phyloP scores from a whole-genome alignment of 2,329 filamentous ascomycete genomes.

The Aureobasidium mangrovei region DNA sequence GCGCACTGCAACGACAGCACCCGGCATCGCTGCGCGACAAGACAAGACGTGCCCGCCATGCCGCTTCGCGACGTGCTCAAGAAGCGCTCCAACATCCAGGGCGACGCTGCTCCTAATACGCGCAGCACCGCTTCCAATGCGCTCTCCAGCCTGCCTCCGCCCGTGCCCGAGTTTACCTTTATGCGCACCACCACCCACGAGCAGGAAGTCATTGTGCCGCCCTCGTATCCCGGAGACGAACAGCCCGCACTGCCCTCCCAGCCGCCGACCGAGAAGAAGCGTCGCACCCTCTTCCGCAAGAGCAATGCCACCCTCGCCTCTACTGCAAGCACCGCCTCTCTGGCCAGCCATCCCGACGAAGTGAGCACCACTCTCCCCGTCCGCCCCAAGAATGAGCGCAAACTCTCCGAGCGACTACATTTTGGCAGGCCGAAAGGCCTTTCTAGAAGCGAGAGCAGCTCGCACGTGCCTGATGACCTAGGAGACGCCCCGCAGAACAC shows the following conservation, averaged over 20 bases:
- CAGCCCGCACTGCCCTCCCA: not conserved
- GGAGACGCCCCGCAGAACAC: conserved; percentile 73
- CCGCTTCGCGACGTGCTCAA: conserved; percentile 22
- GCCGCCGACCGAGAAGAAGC: conserved; percentile 4
- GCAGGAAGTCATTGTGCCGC: conserved; percentile 69
- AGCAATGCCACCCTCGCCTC: not conserved
- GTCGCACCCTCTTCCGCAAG: conserved; percentile 12
- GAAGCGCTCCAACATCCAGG: conserved; percentile 15
- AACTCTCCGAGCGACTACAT: conserved; percentile 64
- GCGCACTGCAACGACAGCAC: not conserved
- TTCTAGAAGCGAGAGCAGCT: conserved; percentile 51
- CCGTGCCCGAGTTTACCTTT: conserved; percentile 64
- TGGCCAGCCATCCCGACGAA: not conserved
- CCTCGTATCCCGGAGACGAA: conserved; percentile 42
- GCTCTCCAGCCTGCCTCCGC: not conserved
- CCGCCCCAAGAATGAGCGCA: conserved; percentile 28
- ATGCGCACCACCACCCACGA: conserved; percentile 74
- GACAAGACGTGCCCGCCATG: not conserved
- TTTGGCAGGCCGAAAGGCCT: conserved; percentile 37
- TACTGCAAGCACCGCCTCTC: not conserved
- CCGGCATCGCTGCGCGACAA: no score
- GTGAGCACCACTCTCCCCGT: conserved; percentile 9
- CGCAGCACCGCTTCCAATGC: not conserved
- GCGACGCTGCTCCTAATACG: not conserved
- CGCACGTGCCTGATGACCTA: conserved; percentile 69